Evolutionary conservation across 192 early-diverging fungal genomes (phyloP), one percentile per base, ranked within the genome.

Genomic region (Podochytrium sp.): DNA sequence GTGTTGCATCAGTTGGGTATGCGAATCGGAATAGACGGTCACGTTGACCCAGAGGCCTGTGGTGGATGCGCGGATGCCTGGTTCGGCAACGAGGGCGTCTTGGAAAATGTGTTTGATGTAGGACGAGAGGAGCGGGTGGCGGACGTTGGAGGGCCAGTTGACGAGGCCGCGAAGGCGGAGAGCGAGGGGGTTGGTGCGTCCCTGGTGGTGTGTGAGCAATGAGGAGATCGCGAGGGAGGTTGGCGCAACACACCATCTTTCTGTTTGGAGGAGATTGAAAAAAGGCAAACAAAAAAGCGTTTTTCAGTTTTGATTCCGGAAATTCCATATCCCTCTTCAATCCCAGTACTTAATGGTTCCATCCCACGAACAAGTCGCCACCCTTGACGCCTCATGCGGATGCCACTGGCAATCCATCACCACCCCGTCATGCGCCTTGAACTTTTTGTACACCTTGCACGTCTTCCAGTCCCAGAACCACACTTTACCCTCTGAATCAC

Each of bases 381-480:
- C 90, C 52, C 95, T 91, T 0, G 91, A 92, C 0, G 92, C 86
- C 72, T 98, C 96, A 74, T 95, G 93, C 34, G 98, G 98, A 79
- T 98, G 92, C 98, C 98, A 99, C n/a, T 91, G 92, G 27, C 88
- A 90, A 49, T 89, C 88, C 65, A 96, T 97, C 20, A 97, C 87
- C 3, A 98, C 96, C 66, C 90, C 87, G 65, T 94, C 90, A 77
- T 99, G 98, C 0, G 93, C 94, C 75, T 96, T 94, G 78, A 94
- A 92, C 78, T 93, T 95, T 20, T 90, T 92, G 65, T 92, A 78
- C 0, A 96, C 84, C 59, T 92, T 91, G 70, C 90, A 89, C 25
- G 94, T 88, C 81, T 97, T 96, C 94, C 94, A 99, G 76, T 98
- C 95, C 98, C 98, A 99, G 83, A 93, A 91, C 90, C 92, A 97